Conservation (phyloP, 805 yeast species). For the Schizosaccharomyces octosporus region DNA sequence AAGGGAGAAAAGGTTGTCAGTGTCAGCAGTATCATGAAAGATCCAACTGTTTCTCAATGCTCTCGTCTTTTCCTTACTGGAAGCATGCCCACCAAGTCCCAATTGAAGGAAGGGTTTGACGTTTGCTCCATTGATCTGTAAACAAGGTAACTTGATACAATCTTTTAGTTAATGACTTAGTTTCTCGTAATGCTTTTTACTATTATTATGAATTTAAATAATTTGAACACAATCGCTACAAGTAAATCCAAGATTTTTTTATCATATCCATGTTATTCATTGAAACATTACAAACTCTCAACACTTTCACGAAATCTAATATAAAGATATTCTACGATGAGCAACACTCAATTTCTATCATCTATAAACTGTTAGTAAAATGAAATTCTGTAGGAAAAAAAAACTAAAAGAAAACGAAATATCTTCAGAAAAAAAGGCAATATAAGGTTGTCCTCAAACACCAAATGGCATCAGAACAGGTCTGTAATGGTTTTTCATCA, state of each 20-base stretch:
- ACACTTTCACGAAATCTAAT: too few species aligned
- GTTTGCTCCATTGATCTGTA: background rate
- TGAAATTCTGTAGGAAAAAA: background rate
- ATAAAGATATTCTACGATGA: too few species aligned
- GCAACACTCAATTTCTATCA: background rate
- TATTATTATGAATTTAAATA: too few species aligned
- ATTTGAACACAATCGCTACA: too few species aligned
- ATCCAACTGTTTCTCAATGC: constrained; percentile 2
- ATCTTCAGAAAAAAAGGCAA: background rate
- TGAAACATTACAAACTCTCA: too few species aligned
- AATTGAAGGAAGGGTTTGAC: constrained; percentile 2
- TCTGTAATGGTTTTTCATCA: background rate
- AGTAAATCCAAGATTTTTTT: too few species aligned
- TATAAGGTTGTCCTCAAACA: background rate
- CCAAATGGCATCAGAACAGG: background rate
- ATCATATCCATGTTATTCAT: too few species aligned
- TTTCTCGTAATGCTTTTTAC: too few species aligned
- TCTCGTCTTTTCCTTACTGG: constrained; percentile 1
- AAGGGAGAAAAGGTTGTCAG: constrained; percentile 4
- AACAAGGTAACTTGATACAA: background rate
- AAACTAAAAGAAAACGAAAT: too few species aligned
- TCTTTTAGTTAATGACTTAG: background rate
- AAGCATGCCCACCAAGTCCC: constrained; percentile 3
- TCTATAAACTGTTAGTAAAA: background rate
- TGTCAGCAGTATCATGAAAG: constrained; percentile 2